Conservation (phyloP, 2,329 filamentous ascomycete genomes). For the Microsporum canis region DNA sequence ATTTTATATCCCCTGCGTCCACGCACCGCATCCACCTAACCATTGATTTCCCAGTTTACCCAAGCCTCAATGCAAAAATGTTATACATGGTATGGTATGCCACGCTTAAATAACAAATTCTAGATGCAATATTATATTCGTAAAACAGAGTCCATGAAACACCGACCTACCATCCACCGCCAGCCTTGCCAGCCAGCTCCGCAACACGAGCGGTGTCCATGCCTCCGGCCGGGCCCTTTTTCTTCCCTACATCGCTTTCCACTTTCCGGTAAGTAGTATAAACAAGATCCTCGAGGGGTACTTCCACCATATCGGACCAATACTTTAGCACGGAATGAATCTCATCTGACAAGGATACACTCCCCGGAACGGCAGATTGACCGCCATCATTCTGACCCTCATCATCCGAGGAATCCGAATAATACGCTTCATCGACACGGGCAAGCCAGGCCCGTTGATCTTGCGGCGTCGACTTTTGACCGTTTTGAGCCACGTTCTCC, state of each 20-base stretch:
- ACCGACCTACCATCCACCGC: slow-evolving; percentile 69
- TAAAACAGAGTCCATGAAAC: neutral
- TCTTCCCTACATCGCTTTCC: slow-evolving; percentile 87
- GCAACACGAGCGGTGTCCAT: slow-evolving; percentile 70
- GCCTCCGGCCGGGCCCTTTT: slow-evolving; percentile 34
- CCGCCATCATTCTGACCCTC: slow-evolving; percentile 19
- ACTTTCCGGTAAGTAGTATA: slow-evolving; percentile 87
- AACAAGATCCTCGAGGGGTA: slow-evolving; percentile 59
- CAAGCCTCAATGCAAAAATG: neutral
- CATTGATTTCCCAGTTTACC: neutral
- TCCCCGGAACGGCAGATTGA: slow-evolving; percentile 18
- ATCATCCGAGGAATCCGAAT: slow-evolving; percentile 54
- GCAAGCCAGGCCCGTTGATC: slow-evolving; percentile 81
- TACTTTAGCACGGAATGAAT: slow-evolving; percentile 50
- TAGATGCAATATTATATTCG: neutral
- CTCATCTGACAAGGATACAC: slow-evolving; percentile 19
- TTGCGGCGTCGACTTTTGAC: slow-evolving; percentile 53
- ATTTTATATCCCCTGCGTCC: neutral
- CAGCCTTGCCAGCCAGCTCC: slow-evolving; percentile 79
- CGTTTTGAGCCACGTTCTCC: neutral
- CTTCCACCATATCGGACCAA: slow-evolving; percentile 63
- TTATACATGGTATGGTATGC: neutral
- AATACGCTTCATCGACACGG: slow-evolving; percentile 80
- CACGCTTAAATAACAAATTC: neutral
- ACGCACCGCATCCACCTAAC: neutral